Evolutionary conservation across 2,329 filamentous ascomycete genomes (phyloP), one percentile per base, ranked within the genome.

Genomic region (Microsporum canis): DNA sequence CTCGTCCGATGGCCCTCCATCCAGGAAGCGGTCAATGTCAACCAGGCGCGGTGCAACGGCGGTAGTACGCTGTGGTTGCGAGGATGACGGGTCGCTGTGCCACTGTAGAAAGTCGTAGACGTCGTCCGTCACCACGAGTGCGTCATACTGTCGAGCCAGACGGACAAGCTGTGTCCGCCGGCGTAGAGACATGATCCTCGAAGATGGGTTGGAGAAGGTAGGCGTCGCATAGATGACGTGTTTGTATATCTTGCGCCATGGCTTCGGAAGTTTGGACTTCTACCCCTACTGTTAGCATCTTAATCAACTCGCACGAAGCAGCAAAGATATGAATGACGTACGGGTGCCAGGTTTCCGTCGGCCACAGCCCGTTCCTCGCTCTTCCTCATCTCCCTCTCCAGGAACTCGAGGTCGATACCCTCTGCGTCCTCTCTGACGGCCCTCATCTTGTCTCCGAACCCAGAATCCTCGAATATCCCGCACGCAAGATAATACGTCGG

Each of bases 41-140:
- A 89, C 84, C 0, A 96, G 77, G 0, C 90, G 84, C 2, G 90
- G 89, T 6, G 91, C 65, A 36, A 68, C n/a, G 17, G 65, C 66
- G 33, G 60, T 59, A 4, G 47, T 55, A 2, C 63, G 43, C 38
- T 58, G 41, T 1, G 58, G 51, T 31, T 33, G 59, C 5, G 58
- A 63, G 29, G 55, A 61, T 51, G 10, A 41, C 57, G 66, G 41
- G 51, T 75, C 69, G 0, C 77, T 68, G 1, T 83, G 81, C 89
- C 91, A 96, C 71, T 91, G 88, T 3, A 97, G 79, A 66, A 92
- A 87, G 72, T 97, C 92, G 71, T 99, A 99, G 7, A 97, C 91
- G 72, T 99, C 94, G 75, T 97, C 92, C 57, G 84, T 84, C 33
- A 96, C 80, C 60, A 96, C 75, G n/a, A 97, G 80, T 5, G 89